Evolutionary conservation across 805 yeast species (phyloP).

Genomic region (Candida tallmaniae): DNA sequence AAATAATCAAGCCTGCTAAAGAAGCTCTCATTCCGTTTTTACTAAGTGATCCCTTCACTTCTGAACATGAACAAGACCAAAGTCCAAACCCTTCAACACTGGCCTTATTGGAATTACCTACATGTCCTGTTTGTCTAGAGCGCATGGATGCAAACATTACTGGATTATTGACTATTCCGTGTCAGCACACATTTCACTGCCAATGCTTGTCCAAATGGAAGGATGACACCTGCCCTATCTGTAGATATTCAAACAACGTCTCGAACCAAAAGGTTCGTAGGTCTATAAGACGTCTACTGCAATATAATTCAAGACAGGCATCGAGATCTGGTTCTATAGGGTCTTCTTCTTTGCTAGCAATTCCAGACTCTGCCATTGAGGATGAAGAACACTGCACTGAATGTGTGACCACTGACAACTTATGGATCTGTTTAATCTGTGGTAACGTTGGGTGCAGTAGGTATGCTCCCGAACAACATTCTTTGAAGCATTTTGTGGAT

Average conservation of each 20-base stretch:
- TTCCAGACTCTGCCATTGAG: constrained; percentile 6
- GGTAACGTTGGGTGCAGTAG: constrained; percentile 93
- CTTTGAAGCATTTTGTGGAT: constrained; percentile 70
- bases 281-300: constrained; percentile 31
- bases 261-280: constrained; percentile 32
- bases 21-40: constrained; percentile 55
- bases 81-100: neutral
- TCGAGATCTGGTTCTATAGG: neutral
- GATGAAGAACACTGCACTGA: constrained; percentile 40
- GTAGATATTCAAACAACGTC: constrained; percentile 62
- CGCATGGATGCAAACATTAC: constrained; percentile 77
- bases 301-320: constrained; percentile 3
- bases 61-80: constrained; percentile 4
- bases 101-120: constrained; percentile 62
- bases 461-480: constrained; percentile 75
- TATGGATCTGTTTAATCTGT: constrained; percentile 89
- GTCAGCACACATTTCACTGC: constrained; percentile 92
- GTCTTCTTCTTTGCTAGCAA: neutral
- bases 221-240: constrained; percentile 88
- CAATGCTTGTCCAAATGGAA: constrained; percentile 84
- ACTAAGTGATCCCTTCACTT: constrained; percentile 69
- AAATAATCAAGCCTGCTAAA: constrained; percentile 10
- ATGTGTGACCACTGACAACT: constrained; percentile 56
- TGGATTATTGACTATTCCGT: constrained; percentile 82
- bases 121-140: constrained; percentile 91